A percentile compares a stretch with the other conserved stretches of the same genome.
Evolutionary conservation across 2,329 filamentous ascomycete species (phyloP).

Genomic region (Didymosphaeria variabile): DNA sequence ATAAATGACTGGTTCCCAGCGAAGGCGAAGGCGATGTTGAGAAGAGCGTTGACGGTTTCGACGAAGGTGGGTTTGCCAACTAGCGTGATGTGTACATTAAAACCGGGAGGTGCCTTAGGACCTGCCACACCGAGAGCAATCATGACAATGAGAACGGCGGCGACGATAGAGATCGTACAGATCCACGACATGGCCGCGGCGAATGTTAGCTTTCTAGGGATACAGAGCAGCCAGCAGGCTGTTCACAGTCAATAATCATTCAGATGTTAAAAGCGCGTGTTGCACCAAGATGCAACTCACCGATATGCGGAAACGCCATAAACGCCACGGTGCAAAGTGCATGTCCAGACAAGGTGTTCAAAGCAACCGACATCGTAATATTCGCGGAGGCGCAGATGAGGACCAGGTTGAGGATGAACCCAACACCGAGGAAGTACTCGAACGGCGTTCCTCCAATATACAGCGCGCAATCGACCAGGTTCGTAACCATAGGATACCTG

Average conservation of each 20-base stretch:
- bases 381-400: slow-evolving; percentile 38
- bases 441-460: slow-evolving; percentile 37
- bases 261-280: background rate
- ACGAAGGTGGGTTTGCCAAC: slow-evolving; percentile 32
- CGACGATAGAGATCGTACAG: slow-evolving; percentile 10
- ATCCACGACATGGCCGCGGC: slow-evolving; percentile 11
- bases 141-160: slow-evolving; percentile 34
- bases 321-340: slow-evolving; percentile 41
- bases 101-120: slow-evolving; percentile 30
- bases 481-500: slow-evolving; percentile 39
- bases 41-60: slow-evolving; percentile 26
- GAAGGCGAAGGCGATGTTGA: slow-evolving; percentile 41
- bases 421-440: slow-evolving; percentile 36
- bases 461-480: slow-evolving; percentile 42
- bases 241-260: slow-evolving; percentile 21
- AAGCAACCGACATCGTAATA: slow-evolving; percentile 39
- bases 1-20: slow-evolving; percentile 41
- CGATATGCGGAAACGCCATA: slow-evolving; percentile 38
- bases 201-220: slow-evolving; percentile 12
- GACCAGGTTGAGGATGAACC: slow-evolving; percentile 41
- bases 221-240: slow-evolving; percentile 30
- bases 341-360: slow-evolving; percentile 40
- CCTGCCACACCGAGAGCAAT: slow-evolving; percentile 38
- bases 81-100: slow-evolving; percentile 27
- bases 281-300: slow-evolving; percentile 26